phyloP scores from a whole-genome alignment of 352 stramenopile species.

The Pythium rishiriense region DNA sequence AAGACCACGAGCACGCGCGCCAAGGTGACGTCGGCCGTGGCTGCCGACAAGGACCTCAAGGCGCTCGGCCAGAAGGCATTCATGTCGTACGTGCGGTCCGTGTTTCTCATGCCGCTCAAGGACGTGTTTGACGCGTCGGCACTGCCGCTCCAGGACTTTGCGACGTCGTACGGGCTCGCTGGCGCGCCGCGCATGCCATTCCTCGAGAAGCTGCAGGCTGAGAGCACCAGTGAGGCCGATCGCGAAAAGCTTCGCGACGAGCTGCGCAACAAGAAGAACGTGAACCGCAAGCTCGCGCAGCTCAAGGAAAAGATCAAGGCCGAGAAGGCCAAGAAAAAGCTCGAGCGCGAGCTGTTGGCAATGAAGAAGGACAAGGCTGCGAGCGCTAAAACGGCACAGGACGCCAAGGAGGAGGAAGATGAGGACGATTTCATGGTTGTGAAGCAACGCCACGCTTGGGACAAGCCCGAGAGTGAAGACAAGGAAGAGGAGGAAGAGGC shows the following conservation, averaged over 20 bases:
- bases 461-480: conserved; percentile 44
- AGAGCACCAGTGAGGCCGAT: conserved; percentile 34
- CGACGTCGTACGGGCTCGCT: conserved; percentile 92
- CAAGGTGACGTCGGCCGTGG: conserved; percentile 92
- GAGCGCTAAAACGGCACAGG: conserved; percentile 23
- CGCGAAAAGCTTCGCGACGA: conserved; percentile 81
- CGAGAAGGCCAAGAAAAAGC: conserved; percentile 93
- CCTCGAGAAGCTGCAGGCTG: conserved; percentile 74
- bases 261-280: conserved; percentile 94
- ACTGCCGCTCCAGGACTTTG: conserved; percentile 93
- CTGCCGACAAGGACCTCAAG: conserved; percentile 94
- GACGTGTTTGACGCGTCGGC: conserved; percentile 92
- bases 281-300: conserved; percentile 95
- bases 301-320: conserved; percentile 98
- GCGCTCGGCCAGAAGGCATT: conserved; percentile 97
- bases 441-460: conserved; percentile 90
- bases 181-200: conserved; percentile 93
- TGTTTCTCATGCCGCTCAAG: conserved; percentile 95
- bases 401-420: conserved; percentile 58
- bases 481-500: conserved; percentile 46
- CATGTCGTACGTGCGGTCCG: conserved; percentile 96
- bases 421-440: conserved; percentile 92
- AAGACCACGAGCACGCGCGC: conserved; percentile 94
- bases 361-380: conserved; percentile 31
- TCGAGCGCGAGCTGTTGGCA: conserved; percentile 70